These are phyloP conservation scores for Podaxis sp. DNA, from an alignment of 768 basidiomycete species.

Conservation along the genomic window DNA sequence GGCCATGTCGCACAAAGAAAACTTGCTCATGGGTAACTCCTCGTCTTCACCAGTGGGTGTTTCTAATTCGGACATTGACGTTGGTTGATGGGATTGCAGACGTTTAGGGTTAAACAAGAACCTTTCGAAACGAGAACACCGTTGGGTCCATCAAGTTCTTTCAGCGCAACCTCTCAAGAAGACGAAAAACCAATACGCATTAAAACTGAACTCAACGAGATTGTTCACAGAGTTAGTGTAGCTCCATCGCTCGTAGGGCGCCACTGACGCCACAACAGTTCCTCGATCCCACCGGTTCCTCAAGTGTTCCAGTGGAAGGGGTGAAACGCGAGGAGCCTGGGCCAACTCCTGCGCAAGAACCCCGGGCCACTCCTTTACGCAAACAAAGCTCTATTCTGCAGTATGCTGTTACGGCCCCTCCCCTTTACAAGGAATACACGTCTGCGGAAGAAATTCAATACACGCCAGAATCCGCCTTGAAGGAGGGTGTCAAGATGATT, in stretches of 20 bases:
- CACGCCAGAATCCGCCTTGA: constrained; percentile 46
- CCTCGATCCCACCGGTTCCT: not conserved
- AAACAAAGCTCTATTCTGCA: constrained; percentile 5
- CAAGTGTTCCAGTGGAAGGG: not conserved
- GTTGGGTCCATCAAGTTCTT: constrained; percentile 5
- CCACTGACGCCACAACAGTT: not conserved
- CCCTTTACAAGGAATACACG: constrained; percentile 33
- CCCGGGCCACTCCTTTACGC: not conserved
- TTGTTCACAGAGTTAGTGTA: not conserved
- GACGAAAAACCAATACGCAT: constrained; percentile 1
- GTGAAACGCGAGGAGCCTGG: constrained; percentile 3
- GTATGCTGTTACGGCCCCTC: constrained; percentile 18
- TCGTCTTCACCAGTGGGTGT: not conserved
- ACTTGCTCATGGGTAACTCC: not conserved
- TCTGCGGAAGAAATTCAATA: constrained; percentile 44
- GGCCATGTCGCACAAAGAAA: not conserved
- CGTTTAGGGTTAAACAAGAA: not conserved
- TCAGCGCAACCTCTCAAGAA: not conserved
- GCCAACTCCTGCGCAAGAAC: not conserved
- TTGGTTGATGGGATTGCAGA: not conserved
- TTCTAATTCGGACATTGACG: not conserved
- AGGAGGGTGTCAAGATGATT: constrained; percentile 53
- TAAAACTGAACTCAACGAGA: not conserved
- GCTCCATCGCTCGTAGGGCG: not conserved
- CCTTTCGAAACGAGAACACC: not conserved